phyloP scores from a whole-genome alignment of 164 flowering plant genomes.

The Platanus orientalis region DNA sequence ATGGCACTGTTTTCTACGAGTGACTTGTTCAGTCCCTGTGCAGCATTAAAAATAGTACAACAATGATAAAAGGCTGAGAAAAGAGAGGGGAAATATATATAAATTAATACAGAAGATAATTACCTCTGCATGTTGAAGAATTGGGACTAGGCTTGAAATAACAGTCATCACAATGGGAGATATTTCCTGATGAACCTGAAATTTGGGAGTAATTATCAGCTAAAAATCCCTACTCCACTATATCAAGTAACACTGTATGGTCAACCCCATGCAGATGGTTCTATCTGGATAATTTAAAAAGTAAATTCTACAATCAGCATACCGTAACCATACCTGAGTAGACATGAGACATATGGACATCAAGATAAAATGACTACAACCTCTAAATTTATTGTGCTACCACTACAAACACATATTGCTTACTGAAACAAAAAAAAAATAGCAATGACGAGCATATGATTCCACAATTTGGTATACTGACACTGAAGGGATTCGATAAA shows the following conservation, averaged over 20 bases:
- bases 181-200: slow-evolving; percentile 83
- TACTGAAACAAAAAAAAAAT: too few relatives aligned
- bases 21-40: slow-evolving; percentile 83
- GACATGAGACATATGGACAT: too few relatives aligned
- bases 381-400: too few relatives aligned
- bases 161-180: slow-evolving; percentile 81
- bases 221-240: too few relatives aligned
- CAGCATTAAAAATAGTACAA: slow-evolving; percentile 13
- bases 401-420: not conserved
- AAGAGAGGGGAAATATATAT: not conserved
- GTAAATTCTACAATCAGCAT: not conserved
- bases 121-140: slow-evolving; percentile 89
- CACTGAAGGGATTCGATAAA: too few relatives aligned
- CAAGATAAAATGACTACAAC: too few relatives aligned
- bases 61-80: not conserved
- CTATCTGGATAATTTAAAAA: not conserved
- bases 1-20: slow-evolving; percentile 95
- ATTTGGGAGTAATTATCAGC: too few relatives aligned
- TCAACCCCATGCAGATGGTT: not conserved
- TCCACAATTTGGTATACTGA: too few relatives aligned
- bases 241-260: too few relatives aligned
- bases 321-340: not conserved
- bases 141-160: slow-evolving; percentile 69
- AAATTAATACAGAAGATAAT: slow-evolving; percentile 15
- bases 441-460: too few relatives aligned